A percentile compares a stretch with the other conserved stretches of the same genome.
These are phyloP conservation scores for Breviolum minutum DNA, from an alignment of 73 alveolate genomes.

Conservation along the genomic window DNA sequence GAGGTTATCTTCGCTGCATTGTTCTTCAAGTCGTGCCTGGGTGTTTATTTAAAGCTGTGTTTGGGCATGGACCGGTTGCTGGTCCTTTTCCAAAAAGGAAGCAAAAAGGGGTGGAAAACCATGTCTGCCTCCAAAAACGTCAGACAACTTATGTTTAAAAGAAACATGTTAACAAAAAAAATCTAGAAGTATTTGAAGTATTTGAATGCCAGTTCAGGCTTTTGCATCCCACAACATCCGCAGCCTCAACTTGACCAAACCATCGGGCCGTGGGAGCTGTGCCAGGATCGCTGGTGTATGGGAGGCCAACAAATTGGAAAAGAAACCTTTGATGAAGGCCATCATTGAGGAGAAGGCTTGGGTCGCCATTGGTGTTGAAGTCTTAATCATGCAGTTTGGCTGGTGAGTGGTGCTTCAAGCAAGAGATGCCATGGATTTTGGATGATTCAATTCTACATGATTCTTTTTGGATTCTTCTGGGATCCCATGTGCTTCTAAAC, in stretches of 20 bases:
- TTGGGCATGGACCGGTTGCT: too few relatives aligned
- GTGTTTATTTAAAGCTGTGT: neutral
- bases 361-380: neutral
- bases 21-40: conserved; percentile 78
- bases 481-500: neutral
- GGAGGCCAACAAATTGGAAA: conserved; percentile 42
- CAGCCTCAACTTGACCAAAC: too few relatives aligned
- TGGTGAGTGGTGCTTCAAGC: too few relatives aligned
- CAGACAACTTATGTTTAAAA: too few relatives aligned
- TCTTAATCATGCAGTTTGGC: too few relatives aligned
- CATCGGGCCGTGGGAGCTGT: neutral
- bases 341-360: conserved; percentile 30
- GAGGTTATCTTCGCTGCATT: conserved; percentile 46
- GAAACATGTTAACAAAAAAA: too few relatives aligned
- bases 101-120: too few relatives aligned
- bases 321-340: conserved; percentile 47
- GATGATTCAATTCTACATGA: too few relatives aligned
- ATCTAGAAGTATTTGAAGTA: too few relatives aligned
- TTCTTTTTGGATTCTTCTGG: neutral
- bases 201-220: neutral
- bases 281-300: conserved; percentile 45
- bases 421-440: too few relatives aligned
- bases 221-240: neutral
- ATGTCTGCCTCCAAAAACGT: too few relatives aligned
- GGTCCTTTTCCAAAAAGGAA: too few relatives aligned